A percentile compares a stretch with the other conserved stretches of the same genome.
phyloP scores from a whole-genome alignment of 2,329 filamentous ascomycete species.

The Claviceps arundinis region DNA sequence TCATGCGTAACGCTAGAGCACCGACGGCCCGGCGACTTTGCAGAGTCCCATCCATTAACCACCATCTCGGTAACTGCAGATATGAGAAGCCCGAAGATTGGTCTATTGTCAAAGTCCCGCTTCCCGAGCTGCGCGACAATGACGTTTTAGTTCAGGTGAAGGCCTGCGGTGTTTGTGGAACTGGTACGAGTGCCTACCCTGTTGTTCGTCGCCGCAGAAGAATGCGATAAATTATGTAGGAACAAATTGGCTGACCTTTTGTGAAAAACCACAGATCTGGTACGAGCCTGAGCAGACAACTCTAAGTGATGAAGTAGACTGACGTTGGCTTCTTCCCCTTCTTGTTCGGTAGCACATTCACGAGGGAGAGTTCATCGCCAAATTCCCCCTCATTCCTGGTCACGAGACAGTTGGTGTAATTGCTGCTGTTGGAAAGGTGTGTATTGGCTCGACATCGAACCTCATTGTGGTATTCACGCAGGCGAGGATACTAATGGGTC shows the following conservation, averaged over 20 bases:
- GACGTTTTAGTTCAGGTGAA: constrained; percentile 55
- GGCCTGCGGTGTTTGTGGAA: constrained; percentile 50
- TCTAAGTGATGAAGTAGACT: background rate
- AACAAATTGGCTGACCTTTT: constrained; percentile 9
- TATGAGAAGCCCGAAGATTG: constrained; percentile 51
- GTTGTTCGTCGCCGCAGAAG: background rate
- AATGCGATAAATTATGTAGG: background rate
- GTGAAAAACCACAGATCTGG: constrained; percentile 18
- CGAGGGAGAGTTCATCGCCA: constrained; percentile 51
- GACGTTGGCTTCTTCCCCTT: background rate
- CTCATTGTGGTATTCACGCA: background rate
- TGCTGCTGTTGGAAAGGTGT: constrained; percentile 37
- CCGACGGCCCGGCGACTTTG: background rate
- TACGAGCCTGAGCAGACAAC: constrained; percentile 10
- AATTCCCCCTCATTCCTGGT: constrained; percentile 54
- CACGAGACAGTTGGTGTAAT: constrained; percentile 57
- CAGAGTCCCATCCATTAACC: background rate
- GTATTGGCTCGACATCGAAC: background rate
- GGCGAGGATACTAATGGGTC: background rate
- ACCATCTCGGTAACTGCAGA: constrained; percentile 14
- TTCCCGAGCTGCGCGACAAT: constrained; percentile 45
- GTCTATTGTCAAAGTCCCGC: constrained; percentile 46
- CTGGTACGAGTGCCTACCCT: constrained; percentile 22
- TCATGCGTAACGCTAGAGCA: background rate
- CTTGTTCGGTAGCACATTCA: constrained; percentile 37